A percentile compares a stretch with the other conserved stretches of the same genome.
These are phyloP conservation scores for Aureobasidium sp. DNA, from an alignment of 2,329 filamentous ascomycete genomes.

Conservation along the genomic window DNA sequence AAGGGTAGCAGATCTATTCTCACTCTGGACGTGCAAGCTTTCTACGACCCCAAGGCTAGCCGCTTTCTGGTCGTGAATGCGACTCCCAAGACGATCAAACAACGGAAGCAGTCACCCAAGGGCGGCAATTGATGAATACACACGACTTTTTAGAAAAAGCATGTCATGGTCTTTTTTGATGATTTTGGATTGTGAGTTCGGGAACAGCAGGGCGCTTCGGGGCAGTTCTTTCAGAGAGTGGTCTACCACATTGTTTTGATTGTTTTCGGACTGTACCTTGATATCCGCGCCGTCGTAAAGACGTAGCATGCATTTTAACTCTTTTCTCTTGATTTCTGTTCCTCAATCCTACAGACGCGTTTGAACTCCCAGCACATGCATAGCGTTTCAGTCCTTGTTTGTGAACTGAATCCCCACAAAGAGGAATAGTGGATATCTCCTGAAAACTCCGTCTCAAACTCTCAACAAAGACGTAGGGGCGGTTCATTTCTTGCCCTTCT, in stretches of 20 bases:
- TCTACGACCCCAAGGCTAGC: constrained; percentile 39
- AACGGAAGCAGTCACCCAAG: constrained; percentile 33
- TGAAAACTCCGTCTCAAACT: background rate
- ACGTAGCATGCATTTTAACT: constrained; percentile 9
- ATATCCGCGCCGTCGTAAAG: constrained; percentile 9
- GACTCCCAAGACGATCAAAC: constrained; percentile 26
- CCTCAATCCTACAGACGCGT: background rate
- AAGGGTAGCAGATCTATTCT: constrained; percentile 36
- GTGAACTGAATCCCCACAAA: background rate
- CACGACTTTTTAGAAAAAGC: constrained; percentile 11
- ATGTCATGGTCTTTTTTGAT: constrained; percentile 15
- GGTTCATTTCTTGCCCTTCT: constrained; percentile 53
- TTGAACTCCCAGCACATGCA: background rate
- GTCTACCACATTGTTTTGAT: background rate
- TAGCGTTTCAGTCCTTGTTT: background rate
- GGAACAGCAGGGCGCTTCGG: constrained; percentile 2
- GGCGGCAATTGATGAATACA: constrained; percentile 28
- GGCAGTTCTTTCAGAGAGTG: background rate
- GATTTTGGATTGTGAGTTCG: background rate
- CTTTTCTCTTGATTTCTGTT: constrained; percentile 54
- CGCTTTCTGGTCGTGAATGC: constrained; percentile 32
- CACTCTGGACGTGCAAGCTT: constrained; percentile 39
- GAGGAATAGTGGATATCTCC: background rate
- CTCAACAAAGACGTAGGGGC: background rate
- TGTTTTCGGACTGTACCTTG: constrained; percentile 12